Evolutionary conservation across 148 eudicot genomes (phyloP).

Genomic region (Oxyria digyna): DNA sequence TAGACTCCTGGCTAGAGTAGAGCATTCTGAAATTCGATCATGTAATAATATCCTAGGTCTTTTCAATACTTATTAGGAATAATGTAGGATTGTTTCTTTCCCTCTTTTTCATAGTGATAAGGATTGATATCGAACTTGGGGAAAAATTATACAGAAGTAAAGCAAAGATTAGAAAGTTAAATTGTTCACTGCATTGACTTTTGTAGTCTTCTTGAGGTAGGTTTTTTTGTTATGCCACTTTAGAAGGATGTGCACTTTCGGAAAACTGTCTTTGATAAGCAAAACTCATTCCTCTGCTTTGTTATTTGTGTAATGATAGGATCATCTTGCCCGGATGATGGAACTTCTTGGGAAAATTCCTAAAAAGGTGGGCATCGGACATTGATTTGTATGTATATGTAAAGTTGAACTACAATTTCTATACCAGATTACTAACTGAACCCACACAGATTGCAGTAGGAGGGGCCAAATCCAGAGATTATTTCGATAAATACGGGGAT

Average conservation of each 20-base stretch:
- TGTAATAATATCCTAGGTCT: neutral
- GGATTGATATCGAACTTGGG: neutral
- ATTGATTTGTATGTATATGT: neutral
- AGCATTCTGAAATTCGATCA: neutral
- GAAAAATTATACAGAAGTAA: neutral
- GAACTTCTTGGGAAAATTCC: constrained; percentile 97
- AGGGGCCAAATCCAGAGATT: constrained; percentile 74
- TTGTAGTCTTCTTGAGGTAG: neutral
- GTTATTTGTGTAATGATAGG: constrained; percentile 30
- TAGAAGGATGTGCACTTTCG: neutral
- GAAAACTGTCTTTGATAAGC: too few species aligned
- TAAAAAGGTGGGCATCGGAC: constrained; percentile 43
- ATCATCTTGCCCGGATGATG: constrained; percentile 97
- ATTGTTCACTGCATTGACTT: too few species aligned
- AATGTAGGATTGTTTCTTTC: neutral
- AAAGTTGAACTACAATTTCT: neutral
- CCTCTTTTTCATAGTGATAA: neutral
- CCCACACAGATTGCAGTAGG: constrained; percentile 57
- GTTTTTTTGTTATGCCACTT: neutral
- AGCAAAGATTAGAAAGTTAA: neutral
- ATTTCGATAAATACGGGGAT: constrained; percentile 87
- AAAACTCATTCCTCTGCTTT: neutral
- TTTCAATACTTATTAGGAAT: neutral
- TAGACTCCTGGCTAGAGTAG: neutral
- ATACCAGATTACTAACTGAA: neutral